Evolutionary conservation across 495 filamentous ascomycete genomes (phyloP).

Genomic region (Penicillium coffeae): DNA sequence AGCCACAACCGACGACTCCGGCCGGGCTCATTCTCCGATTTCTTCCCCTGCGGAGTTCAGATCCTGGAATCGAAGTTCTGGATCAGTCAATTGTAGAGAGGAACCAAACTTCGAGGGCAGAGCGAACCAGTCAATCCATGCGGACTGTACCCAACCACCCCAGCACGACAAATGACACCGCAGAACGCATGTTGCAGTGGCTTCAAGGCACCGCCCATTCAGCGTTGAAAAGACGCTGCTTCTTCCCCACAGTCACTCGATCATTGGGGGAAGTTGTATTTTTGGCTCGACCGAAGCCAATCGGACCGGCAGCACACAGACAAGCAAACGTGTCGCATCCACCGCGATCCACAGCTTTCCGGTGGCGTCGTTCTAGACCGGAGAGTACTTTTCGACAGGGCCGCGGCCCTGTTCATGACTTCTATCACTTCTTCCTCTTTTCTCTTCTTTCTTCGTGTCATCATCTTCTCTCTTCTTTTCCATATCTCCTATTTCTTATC

Average conservation of each 20-base stretch:
- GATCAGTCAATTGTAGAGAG: neutral
- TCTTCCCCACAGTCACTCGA: neutral
- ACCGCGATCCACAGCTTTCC: constrained; percentile 9
- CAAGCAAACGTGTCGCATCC: constrained; percentile 24
- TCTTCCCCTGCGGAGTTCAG: neutral
- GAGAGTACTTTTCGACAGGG: neutral
- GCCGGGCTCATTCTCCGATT: neutral
- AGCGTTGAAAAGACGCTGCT: neutral
- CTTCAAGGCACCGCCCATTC: neutral
- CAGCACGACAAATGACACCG: neutral
- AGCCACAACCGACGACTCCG: neutral
- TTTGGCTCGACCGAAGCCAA: neutral
- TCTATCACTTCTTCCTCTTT: constrained; percentile 1
- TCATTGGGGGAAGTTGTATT: neutral
- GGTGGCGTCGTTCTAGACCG: constrained; percentile 22
- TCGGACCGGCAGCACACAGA: neutral
- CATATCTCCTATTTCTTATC: constrained; percentile 4
- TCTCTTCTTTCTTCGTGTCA: constrained; percentile 4
- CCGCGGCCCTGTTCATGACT: constrained; percentile 5
- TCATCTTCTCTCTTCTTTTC: constrained; percentile 7
- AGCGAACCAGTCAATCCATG: neutral
- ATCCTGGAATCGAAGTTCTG: neutral
- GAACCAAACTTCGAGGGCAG: neutral
- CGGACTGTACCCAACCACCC: neutral
- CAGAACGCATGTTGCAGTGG: neutral